Evolutionary conservation across 495 filamentous ascomycete species (phyloP), one percentile per base, ranked within the genome.

Genomic region (Penicilliopsis zonata): DNA sequence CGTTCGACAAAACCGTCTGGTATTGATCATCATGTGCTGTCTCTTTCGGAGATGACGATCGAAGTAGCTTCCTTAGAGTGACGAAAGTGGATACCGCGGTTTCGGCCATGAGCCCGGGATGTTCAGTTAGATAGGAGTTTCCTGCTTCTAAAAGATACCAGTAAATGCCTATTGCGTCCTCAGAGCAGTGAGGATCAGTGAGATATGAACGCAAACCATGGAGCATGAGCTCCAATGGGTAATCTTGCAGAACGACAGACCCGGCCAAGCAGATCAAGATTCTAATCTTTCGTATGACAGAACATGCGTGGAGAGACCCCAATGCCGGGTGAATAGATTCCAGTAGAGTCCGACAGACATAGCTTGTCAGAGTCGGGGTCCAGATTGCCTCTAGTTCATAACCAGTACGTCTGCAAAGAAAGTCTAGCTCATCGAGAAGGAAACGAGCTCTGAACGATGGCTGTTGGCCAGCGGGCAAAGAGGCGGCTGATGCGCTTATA

Each of bases 201-300:
- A 95, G 63, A 39, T 82, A 94, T 2, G 79, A 77, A 12, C 78
- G 66, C 24, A 96, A 65, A 3, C 83, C 74, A 43, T 86, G 80
- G 15, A 96, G 61, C 1, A 87, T 60, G 86, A 94, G 92, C 47
- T 96, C 84, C n/a, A 96, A 55, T 4, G 84, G 81, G 53, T 95
- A 96, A 1, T 78, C 79, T 30, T 72, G 55, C 24, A 80, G 59
- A 16, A 82, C 82, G 12, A 73, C 63, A 12, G 65, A 46, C 5
- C 84, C 86, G 26, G 85, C 78, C 37, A 96, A 52, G 30, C 74
- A 82, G 13, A 95, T 65, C 9, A 96, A 52, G 15, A 94, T 72
- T 31, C 86, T 68, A 20, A 96, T 69, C 41, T 86, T 94, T 19
- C 87, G 77, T 24, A 99, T 70, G 3, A 93, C 74, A 6, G 83